Base-by-base conservation (phyloP, 1,139 yeast species). In the Eremothecium coryli region DNA sequence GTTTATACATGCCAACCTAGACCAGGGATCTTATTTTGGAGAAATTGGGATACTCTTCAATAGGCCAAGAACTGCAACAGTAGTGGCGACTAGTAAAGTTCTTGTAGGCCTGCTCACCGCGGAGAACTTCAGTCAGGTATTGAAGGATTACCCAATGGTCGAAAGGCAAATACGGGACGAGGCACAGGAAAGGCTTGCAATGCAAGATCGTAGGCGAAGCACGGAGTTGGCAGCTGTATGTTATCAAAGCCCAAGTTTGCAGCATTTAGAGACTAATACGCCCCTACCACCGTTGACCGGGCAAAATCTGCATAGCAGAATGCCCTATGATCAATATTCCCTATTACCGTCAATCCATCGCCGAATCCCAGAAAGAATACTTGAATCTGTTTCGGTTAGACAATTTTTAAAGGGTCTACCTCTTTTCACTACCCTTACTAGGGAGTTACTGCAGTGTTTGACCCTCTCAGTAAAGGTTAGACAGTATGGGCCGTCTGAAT, bases 61-160 rank as follows among this genome's bases (percentile, higher is more conserved):
- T 50, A 62, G 86, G 29, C 86, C 88, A 8, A 61, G 90, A 44
- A 79, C 88, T 0, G 90, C 90, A 0, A 77, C 86, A 1, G 86
- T 80, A 11, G 73, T 79, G n/a, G 81, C 90, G 2, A 63, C 76
- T 40, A 70, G 82, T 0, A 71, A 67, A 43, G 82, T 81, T 1
- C 58, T 80, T 35, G 61, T 78, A 5, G 86, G 84, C 2, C 80
- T 78, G 1, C 62, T 81, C 29, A 77, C 84, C 1, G 70, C 76
- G 7, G 82, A 76, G 38, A 70, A 76, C 10, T 65, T 81, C 34
- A 70, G 72, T 43, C 60, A 64, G 15, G 81, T 79, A 2, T 58
- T 80, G 17, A 72, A 73, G 2, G 69, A 68, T 39, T 79, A 72
- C 50, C 88, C 88, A 0, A 53, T 60, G 5, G 72, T 80, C 31